Evolutionary conservation across 192 early-diverging fungal genomes (phyloP).

Genomic region (Ambispora gerdemannii): DNA sequence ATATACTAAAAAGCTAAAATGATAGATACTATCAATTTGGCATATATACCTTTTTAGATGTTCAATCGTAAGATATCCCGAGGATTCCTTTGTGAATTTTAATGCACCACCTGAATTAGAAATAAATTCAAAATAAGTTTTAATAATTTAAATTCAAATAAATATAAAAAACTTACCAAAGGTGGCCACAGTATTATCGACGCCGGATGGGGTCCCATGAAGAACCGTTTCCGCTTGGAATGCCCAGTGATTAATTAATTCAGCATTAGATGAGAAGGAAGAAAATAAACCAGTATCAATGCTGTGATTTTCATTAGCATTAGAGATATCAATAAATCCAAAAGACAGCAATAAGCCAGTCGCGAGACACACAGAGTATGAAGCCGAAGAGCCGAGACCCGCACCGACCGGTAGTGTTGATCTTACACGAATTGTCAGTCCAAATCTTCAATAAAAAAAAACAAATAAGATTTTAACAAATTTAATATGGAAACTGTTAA

Average conservation of each 20-base stretch:
- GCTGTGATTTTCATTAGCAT: conserved; percentile 13
- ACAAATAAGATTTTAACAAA: not conserved
- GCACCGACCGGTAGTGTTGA: conserved; percentile 87
- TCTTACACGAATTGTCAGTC: conserved; percentile 63
- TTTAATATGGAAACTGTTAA: not conserved
- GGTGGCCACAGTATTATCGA: conserved; percentile 90
- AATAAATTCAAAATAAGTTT: not conserved
- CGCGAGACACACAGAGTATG: conserved; percentile 78
- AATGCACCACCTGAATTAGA: conserved; percentile 64
- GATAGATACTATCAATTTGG: no score
- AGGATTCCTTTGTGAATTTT: conserved; percentile 65
- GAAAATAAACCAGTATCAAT: conserved; percentile 33
- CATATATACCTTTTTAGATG: conserved; percentile 8
- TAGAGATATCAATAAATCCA: conserved; percentile 37
- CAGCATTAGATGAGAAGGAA: conserved; percentile 17
- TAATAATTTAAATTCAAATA: not conserved
- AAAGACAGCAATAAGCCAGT: conserved; percentile 67
- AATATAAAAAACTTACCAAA: conserved; percentile 77
- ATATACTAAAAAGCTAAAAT: no score
- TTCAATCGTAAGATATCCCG: no score
- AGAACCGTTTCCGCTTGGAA: conserved; percentile 91
- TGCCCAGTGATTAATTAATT: conserved; percentile 84
- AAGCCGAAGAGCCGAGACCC: conserved; percentile 94
- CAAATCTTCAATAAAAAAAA: not conserved
- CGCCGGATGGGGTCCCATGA: conserved; percentile 92